Evolutionary conservation across 257 asterid species (phyloP).

Genomic region (Capsicum rhomboideum): DNA sequence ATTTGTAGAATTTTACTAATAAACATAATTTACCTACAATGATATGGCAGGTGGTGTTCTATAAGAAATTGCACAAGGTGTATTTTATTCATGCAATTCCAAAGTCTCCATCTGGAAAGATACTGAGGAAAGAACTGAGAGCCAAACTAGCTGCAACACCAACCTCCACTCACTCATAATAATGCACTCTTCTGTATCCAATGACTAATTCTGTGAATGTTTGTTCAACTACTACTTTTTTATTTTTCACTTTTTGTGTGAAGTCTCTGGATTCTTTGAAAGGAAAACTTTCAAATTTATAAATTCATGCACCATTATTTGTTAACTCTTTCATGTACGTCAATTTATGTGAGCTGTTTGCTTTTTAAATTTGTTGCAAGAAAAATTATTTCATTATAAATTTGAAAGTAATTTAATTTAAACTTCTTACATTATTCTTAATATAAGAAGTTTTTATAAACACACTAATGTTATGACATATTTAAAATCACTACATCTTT

Average conservation of each 20-base stretch:
- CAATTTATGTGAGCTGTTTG: not conserved
- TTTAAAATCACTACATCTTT: too few species aligned
- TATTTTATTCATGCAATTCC: constrained; percentile 69
- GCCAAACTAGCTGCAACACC: constrained; percentile 47
- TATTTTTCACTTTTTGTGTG: not conserved
- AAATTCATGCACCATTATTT: not conserved
- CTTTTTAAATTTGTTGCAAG: not conserved
- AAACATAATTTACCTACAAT: too few species aligned
- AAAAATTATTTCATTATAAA: not conserved
- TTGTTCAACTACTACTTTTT: too few species aligned
- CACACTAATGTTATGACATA: too few species aligned
- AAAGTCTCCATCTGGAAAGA: constrained; percentile 82
- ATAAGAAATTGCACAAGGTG: constrained; percentile 80
- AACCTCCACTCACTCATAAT: not conserved
- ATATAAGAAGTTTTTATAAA: too few species aligned
- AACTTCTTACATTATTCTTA: too few species aligned
- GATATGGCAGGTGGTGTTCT: constrained; percentile 57
- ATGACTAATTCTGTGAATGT: not conserved
- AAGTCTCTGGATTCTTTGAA: not conserved
- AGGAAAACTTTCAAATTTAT: not conserved
- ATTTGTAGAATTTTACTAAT: not conserved
- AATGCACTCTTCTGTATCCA: not conserved
- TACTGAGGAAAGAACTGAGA: constrained; percentile 73
- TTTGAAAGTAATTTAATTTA: not conserved
- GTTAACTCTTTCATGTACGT: not conserved